Conservation (phyloP, 2,329 filamentous ascomycete genomes). For the Aspergillus intermedius region DNA sequence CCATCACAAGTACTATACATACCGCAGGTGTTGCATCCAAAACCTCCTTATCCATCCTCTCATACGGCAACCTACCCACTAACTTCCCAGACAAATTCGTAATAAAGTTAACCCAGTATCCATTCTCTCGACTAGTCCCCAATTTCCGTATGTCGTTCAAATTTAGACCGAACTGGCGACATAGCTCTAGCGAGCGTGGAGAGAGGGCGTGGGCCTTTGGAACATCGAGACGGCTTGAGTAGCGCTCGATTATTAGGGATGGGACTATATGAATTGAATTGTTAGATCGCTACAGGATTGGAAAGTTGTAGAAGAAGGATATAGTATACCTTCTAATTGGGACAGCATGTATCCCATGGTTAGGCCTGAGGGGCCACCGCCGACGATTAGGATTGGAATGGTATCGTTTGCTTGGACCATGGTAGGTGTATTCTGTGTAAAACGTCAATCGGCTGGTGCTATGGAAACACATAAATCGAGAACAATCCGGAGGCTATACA, state of each 20-base stretch:
- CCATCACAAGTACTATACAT: background rate
- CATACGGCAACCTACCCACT: constrained; percentile 30
- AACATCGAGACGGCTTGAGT: constrained; percentile 18
- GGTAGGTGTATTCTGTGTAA: background rate
- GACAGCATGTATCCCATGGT: constrained; percentile 29
- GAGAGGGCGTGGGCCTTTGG: constrained; percentile 26
- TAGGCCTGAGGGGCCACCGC: constrained; percentile 33
- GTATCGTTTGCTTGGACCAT: background rate
- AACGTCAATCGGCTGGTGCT: background rate
- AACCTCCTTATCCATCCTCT: constrained; percentile 20
- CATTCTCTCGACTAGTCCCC: constrained; percentile 21
- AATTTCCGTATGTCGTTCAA: constrained; percentile 18
- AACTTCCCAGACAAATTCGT: constrained; percentile 31
- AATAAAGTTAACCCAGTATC: constrained; percentile 38
- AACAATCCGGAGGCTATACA: too few relatives aligned
- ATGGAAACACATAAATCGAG: background rate
- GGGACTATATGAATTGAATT: constrained; percentile 10
- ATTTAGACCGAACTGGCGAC: constrained; percentile 21
- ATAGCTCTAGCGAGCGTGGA: constrained; percentile 23
- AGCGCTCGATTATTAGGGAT: constrained; percentile 23
- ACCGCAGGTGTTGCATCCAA: constrained; percentile 32
- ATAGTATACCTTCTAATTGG: constrained; percentile 20
- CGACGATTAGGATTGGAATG: constrained; percentile 23
- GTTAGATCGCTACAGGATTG: background rate
- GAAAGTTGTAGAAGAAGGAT: background rate